Percentiles rank a stretch among this genome's conserved stretches.
These are phyloP conservation scores for Astrocystis sublimbata DNA, from an alignment of 495 filamentous ascomycete species.

Conservation along the genomic window DNA sequence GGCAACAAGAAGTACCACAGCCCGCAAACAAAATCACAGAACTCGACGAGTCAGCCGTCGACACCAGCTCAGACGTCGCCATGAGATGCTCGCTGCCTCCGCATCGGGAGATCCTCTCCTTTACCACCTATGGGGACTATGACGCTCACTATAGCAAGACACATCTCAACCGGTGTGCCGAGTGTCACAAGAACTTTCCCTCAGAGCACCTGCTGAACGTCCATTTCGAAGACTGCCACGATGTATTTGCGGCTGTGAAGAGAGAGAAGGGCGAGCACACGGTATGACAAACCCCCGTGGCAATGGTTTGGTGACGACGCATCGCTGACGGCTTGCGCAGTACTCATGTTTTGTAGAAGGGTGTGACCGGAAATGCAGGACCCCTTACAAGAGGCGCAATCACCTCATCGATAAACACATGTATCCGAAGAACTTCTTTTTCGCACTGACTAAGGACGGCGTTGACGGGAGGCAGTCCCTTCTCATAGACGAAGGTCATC, in stretches of 20 bases:
- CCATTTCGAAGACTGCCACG: slow-evolving; percentile 92
- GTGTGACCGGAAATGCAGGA: slow-evolving; percentile 84
- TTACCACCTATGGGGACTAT: slow-evolving; percentile 77
- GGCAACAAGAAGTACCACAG: slow-evolving; percentile 23
- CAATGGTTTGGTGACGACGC: not conserved
- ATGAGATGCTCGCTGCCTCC: slow-evolving; percentile 83
- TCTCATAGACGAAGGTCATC: slow-evolving; percentile 57
- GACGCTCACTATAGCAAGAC: slow-evolving; percentile 80
- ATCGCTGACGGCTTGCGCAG: slow-evolving; percentile 42
- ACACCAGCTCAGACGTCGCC: slow-evolving; percentile 31
- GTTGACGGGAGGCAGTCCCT: slow-evolving; percentile 82
- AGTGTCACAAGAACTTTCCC: slow-evolving; percentile 79
- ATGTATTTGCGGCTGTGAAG: slow-evolving; percentile 69
- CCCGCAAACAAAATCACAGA: slow-evolving; percentile 45
- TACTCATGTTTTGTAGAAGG: slow-evolving; percentile 87
- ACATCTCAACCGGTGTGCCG: slow-evolving; percentile 81
- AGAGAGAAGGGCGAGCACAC: slow-evolving; percentile 83
- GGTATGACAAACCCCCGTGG: slow-evolving; percentile 52
- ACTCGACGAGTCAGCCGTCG: slow-evolving; percentile 39
- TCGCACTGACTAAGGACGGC: slow-evolving; percentile 81
- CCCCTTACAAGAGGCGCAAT: slow-evolving; percentile 76
- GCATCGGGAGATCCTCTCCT: slow-evolving; percentile 66
- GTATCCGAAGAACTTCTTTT: slow-evolving; percentile 92
- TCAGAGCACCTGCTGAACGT: slow-evolving; percentile 69
- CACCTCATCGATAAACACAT: slow-evolving; percentile 94